Conservation (phyloP, 1,139 yeast species). For the Tardiomyces digboiensis region DNA sequence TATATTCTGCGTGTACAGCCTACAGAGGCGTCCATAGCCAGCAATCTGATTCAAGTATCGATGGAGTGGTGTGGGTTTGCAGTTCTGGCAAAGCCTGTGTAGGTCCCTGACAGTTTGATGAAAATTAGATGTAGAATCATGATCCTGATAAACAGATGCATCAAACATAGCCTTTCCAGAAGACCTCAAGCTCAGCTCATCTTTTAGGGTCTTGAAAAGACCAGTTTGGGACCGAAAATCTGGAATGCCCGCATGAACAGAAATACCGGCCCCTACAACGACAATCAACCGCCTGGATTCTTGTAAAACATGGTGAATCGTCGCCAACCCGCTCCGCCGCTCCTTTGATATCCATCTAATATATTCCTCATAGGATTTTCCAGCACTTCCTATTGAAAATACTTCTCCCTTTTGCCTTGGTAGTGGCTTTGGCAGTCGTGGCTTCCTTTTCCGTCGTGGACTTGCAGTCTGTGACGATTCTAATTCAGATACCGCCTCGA, state of each 20-base stretch:
- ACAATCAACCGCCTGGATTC: conserved; percentile 28
- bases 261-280: conserved; percentile 82
- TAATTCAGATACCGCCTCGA: not conserved
- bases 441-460: conserved; percentile 12
- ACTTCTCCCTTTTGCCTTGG: conserved; percentile 5
- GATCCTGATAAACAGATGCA: conserved; percentile 64
- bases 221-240: conserved; percentile 81
- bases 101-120: conserved; percentile 66
- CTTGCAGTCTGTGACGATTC: not conserved
- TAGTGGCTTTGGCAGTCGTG: conserved; percentile 14
- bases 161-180: conserved; percentile 77
- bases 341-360: conserved; percentile 9
- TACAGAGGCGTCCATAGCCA: conserved; percentile 48
- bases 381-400: conserved; percentile 3
- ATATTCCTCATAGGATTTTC: conserved; percentile 4
- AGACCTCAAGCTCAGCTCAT: conserved; percentile 27
- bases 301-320: conserved; percentile 21
- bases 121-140: conserved; percentile 49
- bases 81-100: conserved; percentile 44
- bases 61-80: conserved; percentile 69
- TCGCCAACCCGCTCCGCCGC: conserved; percentile 14
- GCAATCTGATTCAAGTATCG: conserved; percentile 49
- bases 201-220: conserved; percentile 54
- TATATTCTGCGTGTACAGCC: conserved; percentile 46
- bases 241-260: conserved; percentile 87